Percentiles rank a stretch among this genome's conserved stretches.
Conservation (phyloP, 306 rosid genomes). For the Sophora flavescens region DNA sequence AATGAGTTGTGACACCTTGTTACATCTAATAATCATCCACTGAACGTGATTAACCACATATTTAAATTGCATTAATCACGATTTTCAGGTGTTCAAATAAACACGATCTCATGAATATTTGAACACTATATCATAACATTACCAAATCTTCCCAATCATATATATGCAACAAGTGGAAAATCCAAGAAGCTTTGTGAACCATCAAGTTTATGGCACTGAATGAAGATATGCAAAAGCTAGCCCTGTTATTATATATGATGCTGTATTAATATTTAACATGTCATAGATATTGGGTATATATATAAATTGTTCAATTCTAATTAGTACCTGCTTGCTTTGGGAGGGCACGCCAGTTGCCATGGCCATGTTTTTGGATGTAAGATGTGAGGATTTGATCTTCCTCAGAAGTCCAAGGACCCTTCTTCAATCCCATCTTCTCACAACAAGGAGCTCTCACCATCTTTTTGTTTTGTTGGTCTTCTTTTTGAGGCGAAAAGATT, state of each 20-base stretch:
- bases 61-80: too few species aligned
- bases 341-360: slow-evolving; percentile 96
- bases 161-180: background rate
- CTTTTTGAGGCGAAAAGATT: background rate
- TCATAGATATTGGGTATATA: too few species aligned
- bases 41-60: too few species aligned
- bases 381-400: slow-evolving; percentile 81
- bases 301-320: too few species aligned
- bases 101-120: too few species aligned
- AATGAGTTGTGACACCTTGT: too few species aligned
- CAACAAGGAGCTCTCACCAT: slow-evolving; percentile 99
- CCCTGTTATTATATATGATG: background rate
- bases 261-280: background rate
- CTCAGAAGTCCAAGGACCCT: slow-evolving; percentile 90
- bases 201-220: background rate
- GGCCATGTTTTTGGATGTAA: slow-evolving; percentile 70
- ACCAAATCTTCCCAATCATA: background rate
- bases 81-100: too few species aligned
- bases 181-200: background rate
- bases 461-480: background rate
- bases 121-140: too few species aligned
- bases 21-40: too few species aligned
- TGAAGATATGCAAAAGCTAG: background rate
- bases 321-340: slow-evolving; percentile 70
- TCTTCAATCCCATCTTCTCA: slow-evolving; percentile 90